Evolutionary conservation across 345 rosid genomes (phyloP).

Genomic region (Bruguiera sexangula): DNA sequence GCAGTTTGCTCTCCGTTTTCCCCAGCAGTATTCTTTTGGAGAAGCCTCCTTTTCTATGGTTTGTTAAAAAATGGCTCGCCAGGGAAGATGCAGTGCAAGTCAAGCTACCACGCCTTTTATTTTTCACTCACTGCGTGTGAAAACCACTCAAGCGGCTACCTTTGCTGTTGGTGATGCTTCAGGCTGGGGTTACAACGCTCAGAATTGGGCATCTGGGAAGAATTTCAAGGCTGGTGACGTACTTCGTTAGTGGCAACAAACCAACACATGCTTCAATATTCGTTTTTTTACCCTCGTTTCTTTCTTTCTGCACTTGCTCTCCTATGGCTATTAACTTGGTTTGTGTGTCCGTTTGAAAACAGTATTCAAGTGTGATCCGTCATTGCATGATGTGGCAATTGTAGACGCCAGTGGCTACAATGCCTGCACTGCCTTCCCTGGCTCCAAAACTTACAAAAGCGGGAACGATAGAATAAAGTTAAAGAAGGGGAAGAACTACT

Average conservation of each 20-base stretch:
- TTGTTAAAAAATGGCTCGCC: too few species aligned
- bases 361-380: conserved; percentile 26
- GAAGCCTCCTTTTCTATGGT: too few species aligned
- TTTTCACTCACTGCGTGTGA: too few species aligned
- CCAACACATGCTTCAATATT: background rate
- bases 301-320: background rate
- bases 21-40: too few species aligned
- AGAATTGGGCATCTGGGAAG: conserved; percentile 23
- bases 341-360: conserved; percentile 2
- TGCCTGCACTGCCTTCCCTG: background rate
- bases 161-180: conserved; percentile 26
- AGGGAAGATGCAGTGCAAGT: too few species aligned
- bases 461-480: conserved; percentile 21
- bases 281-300: too few species aligned
- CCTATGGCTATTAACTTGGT: background rate
- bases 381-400: conserved; percentile 16
- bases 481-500: conserved; percentile 24
- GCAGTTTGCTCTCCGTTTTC: too few species aligned
- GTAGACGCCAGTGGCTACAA: conserved; percentile 18
- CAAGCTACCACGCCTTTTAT: too few species aligned
- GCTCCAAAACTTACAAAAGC: conserved; percentile 7
- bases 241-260: conserved; percentile 3
- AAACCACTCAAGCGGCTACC: background rate
- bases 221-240: conserved; percentile 23
- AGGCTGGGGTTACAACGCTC: conserved; percentile 26